A percentile compares a stretch with the other conserved stretches of the same genome.
Conservation (phyloP, 2,329 filamentous ascomycete species). For the Fusarium sp. region DNA sequence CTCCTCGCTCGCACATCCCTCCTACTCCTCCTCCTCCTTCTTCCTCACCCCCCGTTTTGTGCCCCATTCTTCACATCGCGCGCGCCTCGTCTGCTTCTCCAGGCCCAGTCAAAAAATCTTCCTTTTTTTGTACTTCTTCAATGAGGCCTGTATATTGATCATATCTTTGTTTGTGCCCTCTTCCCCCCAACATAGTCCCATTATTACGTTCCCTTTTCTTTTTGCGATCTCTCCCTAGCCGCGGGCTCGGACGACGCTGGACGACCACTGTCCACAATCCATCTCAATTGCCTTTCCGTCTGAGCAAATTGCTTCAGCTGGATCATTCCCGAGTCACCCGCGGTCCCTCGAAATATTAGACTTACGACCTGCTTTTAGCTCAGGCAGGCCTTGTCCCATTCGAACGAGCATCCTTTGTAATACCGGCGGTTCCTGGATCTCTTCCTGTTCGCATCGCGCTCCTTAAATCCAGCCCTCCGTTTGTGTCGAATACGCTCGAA, state of each 20-base stretch:
- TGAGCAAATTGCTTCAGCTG: slow-evolving; percentile 45
- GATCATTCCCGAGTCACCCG: slow-evolving; percentile 28
- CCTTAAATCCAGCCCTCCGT: slow-evolving; percentile 46
- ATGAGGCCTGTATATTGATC: slow-evolving; percentile 59
- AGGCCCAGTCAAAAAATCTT: slow-evolving; percentile 48
- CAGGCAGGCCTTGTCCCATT: slow-evolving; percentile 44
- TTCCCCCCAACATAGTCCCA: slow-evolving; percentile 35
- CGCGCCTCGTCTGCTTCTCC: slow-evolving; percentile 50
- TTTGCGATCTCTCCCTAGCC: slow-evolving; percentile 45
- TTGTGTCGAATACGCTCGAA: slow-evolving; percentile 46
- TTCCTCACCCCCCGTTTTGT: slow-evolving; percentile 44
- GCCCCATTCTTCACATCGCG: slow-evolving; percentile 46
- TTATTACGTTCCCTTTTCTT: slow-evolving; percentile 43
- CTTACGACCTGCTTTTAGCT: slow-evolving; percentile 41
- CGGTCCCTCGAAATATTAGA: slow-evolving; percentile 40
- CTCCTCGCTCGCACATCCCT: slow-evolving; percentile 42
- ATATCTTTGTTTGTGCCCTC: slow-evolving; percentile 52
- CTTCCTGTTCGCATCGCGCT: slow-evolving; percentile 50
- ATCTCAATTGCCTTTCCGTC: slow-evolving; percentile 45
- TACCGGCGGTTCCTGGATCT: slow-evolving; percentile 53
- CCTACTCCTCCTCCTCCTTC: slow-evolving; percentile 44
- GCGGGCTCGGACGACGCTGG: slow-evolving; percentile 51
- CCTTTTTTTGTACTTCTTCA: slow-evolving; percentile 46
- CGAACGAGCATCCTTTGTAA: slow-evolving; percentile 55
- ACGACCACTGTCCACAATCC: slow-evolving; percentile 45